Evolutionary conservation across 2,329 filamentous ascomycete species (phyloP), one percentile per base, ranked within the genome.

Genomic region (Claviceps fusiformis): DNA sequence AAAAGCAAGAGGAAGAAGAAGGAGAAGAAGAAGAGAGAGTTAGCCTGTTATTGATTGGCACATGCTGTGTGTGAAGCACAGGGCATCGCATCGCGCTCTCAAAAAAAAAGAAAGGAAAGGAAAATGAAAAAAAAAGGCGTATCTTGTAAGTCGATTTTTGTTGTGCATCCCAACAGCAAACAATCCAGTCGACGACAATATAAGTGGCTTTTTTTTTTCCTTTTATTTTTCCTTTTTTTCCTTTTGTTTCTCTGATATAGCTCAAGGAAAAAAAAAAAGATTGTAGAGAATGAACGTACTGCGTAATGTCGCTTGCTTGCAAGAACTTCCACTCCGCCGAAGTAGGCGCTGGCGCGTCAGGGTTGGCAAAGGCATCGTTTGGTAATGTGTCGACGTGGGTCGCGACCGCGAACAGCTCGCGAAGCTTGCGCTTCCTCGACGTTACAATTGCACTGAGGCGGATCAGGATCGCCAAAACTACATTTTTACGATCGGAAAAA

Each of bases 371-470:
- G 68, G 75, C 74, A 70, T 76, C 72, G 67, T 79, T 77, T 64
- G 81, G 80, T 64, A 83, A 75, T 69, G 75, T 73, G 70, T 82
- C 76, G 66, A 77, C 72, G 70, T 84, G 82, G 70, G 86, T 86
- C 76, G 87, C 85, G 78, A 87, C 81, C 64, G 80, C 79, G 76
- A 87, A 95, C 65, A 95, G 80, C 75, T 93, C 87, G 70, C 86
- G 85, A 69, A 95, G 80, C 78, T 95, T 95, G 72, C 89, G 85
- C 81, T 95, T 93, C 73, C 88, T 86, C 78, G 87, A 89, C 72
- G 79, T 80, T 77, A 87, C 81, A 79, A 86, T 84, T 80, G 80
- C 77, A 73, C 83, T 86, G 68, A 57, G 62, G 59, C 59, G 29
- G 45, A 67, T 80, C 59, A 81, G 70, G 65, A 76, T 56, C 56